Conservation (phyloP, 2,329 filamentous ascomycete genomes). For the Colletotrichum sp. region DNA sequence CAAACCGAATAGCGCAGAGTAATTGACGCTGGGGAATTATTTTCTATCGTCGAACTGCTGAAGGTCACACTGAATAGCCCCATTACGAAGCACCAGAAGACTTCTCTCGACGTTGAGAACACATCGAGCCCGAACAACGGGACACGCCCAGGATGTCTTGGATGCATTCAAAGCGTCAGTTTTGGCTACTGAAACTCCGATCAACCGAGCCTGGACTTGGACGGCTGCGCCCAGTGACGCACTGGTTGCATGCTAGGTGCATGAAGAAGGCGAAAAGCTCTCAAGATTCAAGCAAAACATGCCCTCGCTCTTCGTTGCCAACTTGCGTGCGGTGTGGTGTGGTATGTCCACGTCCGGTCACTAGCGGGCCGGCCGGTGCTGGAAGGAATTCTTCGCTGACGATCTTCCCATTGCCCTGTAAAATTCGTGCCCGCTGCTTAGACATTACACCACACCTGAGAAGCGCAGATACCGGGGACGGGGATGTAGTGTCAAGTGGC, state of each 20-base stretch:
- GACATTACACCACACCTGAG: background rate
- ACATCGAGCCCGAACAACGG: background rate
- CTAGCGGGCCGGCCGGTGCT: background rate
- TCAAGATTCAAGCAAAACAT: background rate
- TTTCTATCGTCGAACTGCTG: background rate
- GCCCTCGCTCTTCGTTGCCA: background rate
- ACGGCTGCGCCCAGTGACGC: conserved; percentile 12
- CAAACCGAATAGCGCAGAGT: background rate
- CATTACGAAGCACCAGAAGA: background rate
- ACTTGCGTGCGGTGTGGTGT: background rate
- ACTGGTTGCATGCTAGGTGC: background rate
- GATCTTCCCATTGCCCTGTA: background rate
- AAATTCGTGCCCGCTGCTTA: background rate
- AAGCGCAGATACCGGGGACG: background rate
- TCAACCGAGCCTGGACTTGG: background rate
- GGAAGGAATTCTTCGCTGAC: background rate
- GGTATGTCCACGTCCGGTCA: conserved; percentile 8
- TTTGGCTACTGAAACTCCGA: conserved; percentile 9
- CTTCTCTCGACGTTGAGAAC: background rate
- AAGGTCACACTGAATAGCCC: background rate
- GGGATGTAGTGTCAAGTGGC: conserved; percentile 3
- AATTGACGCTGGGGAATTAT: background rate
- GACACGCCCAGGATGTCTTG: background rate
- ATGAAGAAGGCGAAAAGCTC: background rate
- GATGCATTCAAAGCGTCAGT: conserved; percentile 13